Conservation (phyloP, 192 early-diverging fungal genomes). For the Allomyces macrogynus region DNA sequence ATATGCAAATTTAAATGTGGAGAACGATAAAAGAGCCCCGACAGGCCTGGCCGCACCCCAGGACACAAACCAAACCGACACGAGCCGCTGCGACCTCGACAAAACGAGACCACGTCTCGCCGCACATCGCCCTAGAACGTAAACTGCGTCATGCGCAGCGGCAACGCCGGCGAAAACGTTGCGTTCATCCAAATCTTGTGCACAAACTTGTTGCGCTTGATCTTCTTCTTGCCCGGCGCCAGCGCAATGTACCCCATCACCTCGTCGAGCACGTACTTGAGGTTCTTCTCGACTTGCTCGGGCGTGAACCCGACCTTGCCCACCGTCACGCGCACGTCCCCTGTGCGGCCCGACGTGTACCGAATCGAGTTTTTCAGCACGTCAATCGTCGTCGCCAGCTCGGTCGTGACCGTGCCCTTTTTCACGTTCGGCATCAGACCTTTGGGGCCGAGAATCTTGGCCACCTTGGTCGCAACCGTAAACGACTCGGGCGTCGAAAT, state of each 20-base stretch:
- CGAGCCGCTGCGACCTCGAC: too few relatives aligned
- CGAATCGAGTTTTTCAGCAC: background rate
- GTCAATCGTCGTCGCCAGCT: background rate
- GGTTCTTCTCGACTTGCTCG: background rate
- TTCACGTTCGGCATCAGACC: constrained; percentile 87
- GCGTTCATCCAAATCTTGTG: background rate
- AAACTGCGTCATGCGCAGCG: background rate
- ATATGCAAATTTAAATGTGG: too few relatives aligned
- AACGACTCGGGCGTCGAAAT: constrained; percentile 77
- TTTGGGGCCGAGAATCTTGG: constrained; percentile 73
- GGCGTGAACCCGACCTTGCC: background rate
- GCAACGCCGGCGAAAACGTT: background rate
- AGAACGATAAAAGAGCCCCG: too few relatives aligned
- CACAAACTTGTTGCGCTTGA: background rate
- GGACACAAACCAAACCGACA: too few relatives aligned
- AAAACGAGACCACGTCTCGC: too few relatives aligned
- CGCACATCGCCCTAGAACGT: background rate
- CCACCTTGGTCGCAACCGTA: constrained; percentile 70
- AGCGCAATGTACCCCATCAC: background rate
- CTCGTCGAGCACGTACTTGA: background rate
- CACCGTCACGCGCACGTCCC: background rate
- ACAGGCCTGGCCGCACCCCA: too few relatives aligned
- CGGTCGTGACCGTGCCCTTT: constrained; percentile 23
- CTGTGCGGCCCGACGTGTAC: background rate
- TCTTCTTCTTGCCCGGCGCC: background rate